Percentiles rank a stretch among this genome's conserved stretches.
phyloP scores from a whole-genome alignment of 2,329 filamentous ascomycete species.

The Aureobasidium mangrovei region DNA sequence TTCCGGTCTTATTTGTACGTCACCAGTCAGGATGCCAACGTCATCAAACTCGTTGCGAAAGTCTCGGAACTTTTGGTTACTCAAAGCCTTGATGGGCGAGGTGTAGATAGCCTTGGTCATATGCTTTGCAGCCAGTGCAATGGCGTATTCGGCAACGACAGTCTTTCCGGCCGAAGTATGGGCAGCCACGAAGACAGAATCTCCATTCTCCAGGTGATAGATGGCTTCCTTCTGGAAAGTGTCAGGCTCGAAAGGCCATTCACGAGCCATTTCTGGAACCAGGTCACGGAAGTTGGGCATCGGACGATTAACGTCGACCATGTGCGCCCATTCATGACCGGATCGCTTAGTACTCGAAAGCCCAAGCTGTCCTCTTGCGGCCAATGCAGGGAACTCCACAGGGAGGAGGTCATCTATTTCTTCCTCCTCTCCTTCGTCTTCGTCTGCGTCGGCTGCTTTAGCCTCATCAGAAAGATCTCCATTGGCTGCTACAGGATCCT shows the following conservation, averaged over 20 bases:
- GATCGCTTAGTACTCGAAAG: slow-evolving; percentile 63
- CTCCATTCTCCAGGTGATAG: slow-evolving; percentile 91
- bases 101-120: slow-evolving; percentile 99
- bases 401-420: slow-evolving; percentile 81
- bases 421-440: slow-evolving; percentile 39
- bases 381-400: slow-evolving; percentile 84
- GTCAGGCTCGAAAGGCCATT: slow-evolving; percentile 96
- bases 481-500: slow-evolving; percentile 22
- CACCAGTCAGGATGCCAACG: slow-evolving; percentile 91
- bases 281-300: slow-evolving; percentile 91
- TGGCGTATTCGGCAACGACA: slow-evolving; percentile 95
- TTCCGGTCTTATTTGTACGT: slow-evolving; percentile 96
- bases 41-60: slow-evolving; percentile 87
- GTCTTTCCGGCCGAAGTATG: slow-evolving; percentile 98
- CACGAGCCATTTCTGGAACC: slow-evolving; percentile 89
- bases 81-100: slow-evolving; percentile 94
- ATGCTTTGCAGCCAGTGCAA: slow-evolving; percentile 90
- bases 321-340: slow-evolving; percentile 90
- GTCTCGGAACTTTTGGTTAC: slow-evolving; percentile 97
- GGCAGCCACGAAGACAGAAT: slow-evolving; percentile 95
- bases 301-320: slow-evolving; percentile 89
- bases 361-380: slow-evolving; percentile 70
- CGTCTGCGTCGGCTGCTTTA: slow-evolving; percentile 22
- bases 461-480: slow-evolving; percentile 38
- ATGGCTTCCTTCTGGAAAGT: slow-evolving; percentile 98